Evolutionary conservation across 1,284 basidiomycete genomes (phyloP).

Genomic region (Trametes pubescens): DNA sequence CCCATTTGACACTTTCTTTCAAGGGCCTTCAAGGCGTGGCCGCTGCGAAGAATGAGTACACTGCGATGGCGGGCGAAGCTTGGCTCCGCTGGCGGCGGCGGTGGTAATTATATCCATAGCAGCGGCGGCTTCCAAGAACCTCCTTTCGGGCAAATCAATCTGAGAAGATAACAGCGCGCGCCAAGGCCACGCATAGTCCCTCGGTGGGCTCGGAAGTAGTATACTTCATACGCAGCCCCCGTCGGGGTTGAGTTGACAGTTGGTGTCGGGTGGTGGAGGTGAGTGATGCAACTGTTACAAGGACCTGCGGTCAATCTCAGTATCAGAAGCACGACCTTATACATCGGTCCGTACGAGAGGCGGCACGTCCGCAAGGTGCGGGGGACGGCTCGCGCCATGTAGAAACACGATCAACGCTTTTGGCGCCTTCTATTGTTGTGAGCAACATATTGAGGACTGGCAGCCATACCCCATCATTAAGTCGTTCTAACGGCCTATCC

Average conservation of each 20-base stretch:
- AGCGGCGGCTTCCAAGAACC: not conserved
- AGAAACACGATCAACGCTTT: not conserved
- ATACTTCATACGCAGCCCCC: not conserved
- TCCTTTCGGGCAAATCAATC: not conserved
- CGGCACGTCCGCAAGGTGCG: not conserved
- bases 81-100: not conserved
- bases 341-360: not conserved
- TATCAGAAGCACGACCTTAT: not conserved
- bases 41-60: not conserved
- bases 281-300: not conserved
- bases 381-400: no score
- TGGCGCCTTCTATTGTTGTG: not conserved
- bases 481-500: not conserved
- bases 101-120: not conserved
- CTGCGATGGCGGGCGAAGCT: not conserved
- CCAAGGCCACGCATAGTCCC: not conserved
- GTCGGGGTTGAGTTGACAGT: not conserved
- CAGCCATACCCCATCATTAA: not conserved
- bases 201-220: not conserved
- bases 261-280: not conserved
- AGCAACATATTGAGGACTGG: not conserved
- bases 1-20: not conserved
- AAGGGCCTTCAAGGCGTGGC: not conserved
- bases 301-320: constrained; percentile 1
- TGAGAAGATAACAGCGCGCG: not conserved